Evolutionary conservation across 345 rosid species (phyloP).

Genomic region (Camelina hispida): DNA sequence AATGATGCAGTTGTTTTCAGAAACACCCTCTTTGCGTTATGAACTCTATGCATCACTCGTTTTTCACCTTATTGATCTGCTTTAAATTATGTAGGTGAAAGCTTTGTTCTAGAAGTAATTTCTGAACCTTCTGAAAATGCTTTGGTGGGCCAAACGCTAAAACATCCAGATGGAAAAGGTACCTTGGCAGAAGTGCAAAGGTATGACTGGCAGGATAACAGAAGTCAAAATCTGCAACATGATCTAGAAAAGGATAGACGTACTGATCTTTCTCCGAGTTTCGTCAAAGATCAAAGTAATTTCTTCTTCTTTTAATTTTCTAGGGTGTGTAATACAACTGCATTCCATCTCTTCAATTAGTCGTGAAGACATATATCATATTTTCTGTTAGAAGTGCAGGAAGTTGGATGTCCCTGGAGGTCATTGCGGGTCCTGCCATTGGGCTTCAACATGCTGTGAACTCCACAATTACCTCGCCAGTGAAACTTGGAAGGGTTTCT

Average conservation of each 20-base stretch:
- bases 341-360: conserved; percentile 38
- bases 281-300: conserved; percentile 74
- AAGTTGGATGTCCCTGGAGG: conserved; percentile 86
- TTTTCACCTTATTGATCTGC: conserved; percentile 9
- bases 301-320: conserved; percentile 44
- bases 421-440: conserved; percentile 83
- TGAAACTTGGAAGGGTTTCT: conserved; percentile 88
- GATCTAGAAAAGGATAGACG: conserved; percentile 46
- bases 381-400: conserved; percentile 90
- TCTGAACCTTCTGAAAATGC: conserved; percentile 62
- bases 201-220: conserved; percentile 47
- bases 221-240: conserved; percentile 41
- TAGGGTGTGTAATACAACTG: conserved; percentile 32
- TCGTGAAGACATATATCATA: conserved; percentile 57
- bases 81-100: conserved; percentile 57
- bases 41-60: conserved; percentile 26
- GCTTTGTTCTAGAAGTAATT: conserved; percentile 63
- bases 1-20: conserved; percentile 4
- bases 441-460: conserved; percentile 61
- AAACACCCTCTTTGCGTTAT: not conserved
- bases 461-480: conserved; percentile 71
- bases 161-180: conserved; percentile 47
- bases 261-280: conserved; percentile 46
- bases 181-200: conserved; percentile 53
- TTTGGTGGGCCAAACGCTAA: conserved; percentile 71